Base-by-base conservation (phyloP, 768 basidiomycete genomes). In the Fomitopsis pulvina region DNA sequence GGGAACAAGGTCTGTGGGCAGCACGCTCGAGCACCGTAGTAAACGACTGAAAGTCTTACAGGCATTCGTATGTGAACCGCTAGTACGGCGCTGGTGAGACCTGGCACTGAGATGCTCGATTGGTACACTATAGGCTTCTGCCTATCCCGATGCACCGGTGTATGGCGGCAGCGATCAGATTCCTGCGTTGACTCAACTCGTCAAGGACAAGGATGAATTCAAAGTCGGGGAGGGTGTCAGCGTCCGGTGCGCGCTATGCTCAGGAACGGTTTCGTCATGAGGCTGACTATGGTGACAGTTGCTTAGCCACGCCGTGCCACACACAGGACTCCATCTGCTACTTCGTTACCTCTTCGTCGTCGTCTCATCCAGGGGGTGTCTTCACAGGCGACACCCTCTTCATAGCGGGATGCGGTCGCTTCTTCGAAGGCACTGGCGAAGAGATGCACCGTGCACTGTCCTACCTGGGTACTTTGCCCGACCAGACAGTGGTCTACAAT, bases 341-440 rank as follows among this genome's bases (percentile, higher is more conserved):
- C 72, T 77, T 87, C 63, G 77, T 83, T 48, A 90, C 72, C 20
- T 55, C 59, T 52, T 34, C 43, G 24, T 69, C 75, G 48, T 56
- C 63, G 21, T 67, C 78, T 22, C 81, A 81, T 52, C 71, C 85
- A 0, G 85, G 86, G 18, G 85, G 75, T 14, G 90, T 97, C 30
- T 95, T 98, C 68, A 96, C 95, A 0, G 95, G 95, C 14, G 92
- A 96, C 63, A 96, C 92, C 1, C 80, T 96, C 47, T 95, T 96
- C 72, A 72, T 78, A 64, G 86, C 74, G 24, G 92, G 92, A 8
- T 94, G 89, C 63, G 95, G 95, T 24, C 81, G 92, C 22, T 98
- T 97, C 80, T 96, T 96, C 63, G 94, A 97, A 63, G 90, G 91
- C 41, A 79, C 76, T 2, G 84, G 77, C 14, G 68, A 73, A 12